Conservation (phyloP, 148 eudicot genomes). For the Fallopia convolvulus region DNA sequence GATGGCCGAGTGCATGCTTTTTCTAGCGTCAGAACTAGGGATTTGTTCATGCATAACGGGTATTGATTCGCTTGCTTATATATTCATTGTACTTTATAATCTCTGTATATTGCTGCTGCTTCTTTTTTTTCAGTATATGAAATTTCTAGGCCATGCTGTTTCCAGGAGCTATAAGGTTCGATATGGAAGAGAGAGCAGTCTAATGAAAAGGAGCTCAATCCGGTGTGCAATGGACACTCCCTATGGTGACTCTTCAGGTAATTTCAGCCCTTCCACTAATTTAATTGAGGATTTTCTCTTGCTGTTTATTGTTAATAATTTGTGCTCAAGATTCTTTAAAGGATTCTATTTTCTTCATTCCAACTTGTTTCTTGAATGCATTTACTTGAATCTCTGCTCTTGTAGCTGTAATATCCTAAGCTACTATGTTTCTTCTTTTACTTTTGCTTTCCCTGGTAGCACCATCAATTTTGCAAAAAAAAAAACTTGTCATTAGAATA, state of each 20-base stretch:
- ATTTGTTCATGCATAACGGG: background rate
- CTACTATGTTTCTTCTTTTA: background rate
- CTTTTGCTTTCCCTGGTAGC: background rate
- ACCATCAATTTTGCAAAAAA: background rate
- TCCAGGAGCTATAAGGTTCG: conserved; percentile 4
- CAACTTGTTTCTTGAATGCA: background rate
- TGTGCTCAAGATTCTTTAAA: background rate
- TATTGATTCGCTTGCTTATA: background rate
- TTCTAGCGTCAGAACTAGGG: background rate
- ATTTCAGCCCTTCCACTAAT: background rate
- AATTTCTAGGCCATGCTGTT: background rate
- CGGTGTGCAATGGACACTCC: conserved; percentile 5
- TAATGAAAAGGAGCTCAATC: background rate
- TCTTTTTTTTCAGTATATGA: background rate
- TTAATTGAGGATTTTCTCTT: background rate
- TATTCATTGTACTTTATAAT: background rate
- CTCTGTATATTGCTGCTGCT: background rate
- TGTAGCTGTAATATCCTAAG: background rate
- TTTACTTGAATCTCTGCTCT: background rate
- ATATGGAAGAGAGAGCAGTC: background rate
- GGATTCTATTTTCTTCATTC: background rate
- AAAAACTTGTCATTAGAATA: background rate
- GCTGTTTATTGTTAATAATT: background rate
- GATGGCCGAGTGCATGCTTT: background rate
- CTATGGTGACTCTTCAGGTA: conserved; percentile 11